A percentile compares a stretch with the other conserved stretches of the same genome.
These are phyloP conservation scores for Talaromyces trachyspermus DNA, from an alignment of 495 filamentous ascomycete genomes.

Conservation along the genomic window DNA sequence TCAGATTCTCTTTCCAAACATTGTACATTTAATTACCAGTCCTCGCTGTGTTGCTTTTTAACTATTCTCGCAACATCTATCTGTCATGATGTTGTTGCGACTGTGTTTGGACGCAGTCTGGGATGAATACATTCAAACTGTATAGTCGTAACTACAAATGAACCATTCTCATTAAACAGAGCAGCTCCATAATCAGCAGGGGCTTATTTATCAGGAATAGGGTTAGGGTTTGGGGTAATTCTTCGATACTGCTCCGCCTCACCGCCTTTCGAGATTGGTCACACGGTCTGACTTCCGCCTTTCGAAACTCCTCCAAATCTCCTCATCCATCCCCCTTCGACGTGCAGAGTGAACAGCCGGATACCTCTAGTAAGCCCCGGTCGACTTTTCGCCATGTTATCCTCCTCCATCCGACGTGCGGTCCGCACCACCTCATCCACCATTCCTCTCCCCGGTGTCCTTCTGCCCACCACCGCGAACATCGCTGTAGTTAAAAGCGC, in stretches of 20 bases:
- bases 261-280: constrained; percentile 6
- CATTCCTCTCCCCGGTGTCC: constrained; percentile 24
- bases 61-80: no score
- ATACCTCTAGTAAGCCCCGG: background rate
- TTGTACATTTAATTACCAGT: no score
- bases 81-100: no score
- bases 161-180: no score
- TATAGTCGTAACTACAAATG: no score
- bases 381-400: no score
- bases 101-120: no score
- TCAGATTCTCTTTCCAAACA: no score
- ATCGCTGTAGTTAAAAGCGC: constrained; percentile 25
- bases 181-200: no score
- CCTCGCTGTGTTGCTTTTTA: no score
- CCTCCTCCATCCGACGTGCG: constrained; percentile 41
- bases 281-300: constrained; percentile 3
- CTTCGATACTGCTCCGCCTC: constrained; percentile 1
- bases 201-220: background rate
- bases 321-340: background rate
- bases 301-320: background rate
- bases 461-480: constrained; percentile 17
- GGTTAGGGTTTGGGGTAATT: constrained; percentile 2
- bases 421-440: constrained; percentile 30
- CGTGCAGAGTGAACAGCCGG: background rate
- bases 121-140: no score